phyloP scores from a whole-genome alignment of 352 stramenopile genomes.

The Globisporangium paddicum region DNA sequence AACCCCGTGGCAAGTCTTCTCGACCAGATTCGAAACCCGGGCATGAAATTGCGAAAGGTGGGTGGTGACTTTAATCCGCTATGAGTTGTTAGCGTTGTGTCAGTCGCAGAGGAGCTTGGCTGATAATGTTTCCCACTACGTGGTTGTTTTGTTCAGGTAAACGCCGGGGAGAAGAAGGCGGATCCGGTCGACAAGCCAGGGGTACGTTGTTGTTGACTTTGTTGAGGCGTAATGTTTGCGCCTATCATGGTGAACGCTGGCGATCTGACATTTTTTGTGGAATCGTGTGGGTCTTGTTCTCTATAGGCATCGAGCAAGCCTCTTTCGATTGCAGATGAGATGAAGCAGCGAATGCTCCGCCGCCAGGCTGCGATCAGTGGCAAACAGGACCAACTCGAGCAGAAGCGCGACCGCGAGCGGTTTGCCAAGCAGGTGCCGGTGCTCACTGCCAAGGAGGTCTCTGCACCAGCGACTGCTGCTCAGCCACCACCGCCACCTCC shows the following conservation, averaged over 20 bases:
- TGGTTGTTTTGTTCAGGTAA: slow-evolving; percentile 18
- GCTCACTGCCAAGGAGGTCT: slow-evolving; percentile 77
- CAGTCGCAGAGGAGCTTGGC: not conserved
- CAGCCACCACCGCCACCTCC: slow-evolving; percentile 32
- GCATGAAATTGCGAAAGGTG: slow-evolving; percentile 50
- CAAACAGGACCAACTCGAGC: slow-evolving; percentile 80
- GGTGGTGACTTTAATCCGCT: not conserved
- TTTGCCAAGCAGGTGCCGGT: slow-evolving; percentile 68
- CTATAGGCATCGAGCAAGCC: slow-evolving; percentile 29
- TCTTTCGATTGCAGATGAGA: slow-evolving; percentile 74
- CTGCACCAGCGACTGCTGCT: slow-evolving; percentile 10
- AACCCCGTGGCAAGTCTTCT: slow-evolving; percentile 39
- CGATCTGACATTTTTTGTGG: too few species aligned
- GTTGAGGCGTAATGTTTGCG: too few species aligned
- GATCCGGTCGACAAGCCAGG: slow-evolving; percentile 27
- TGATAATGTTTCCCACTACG: not conserved
- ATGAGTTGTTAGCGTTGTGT: not conserved
- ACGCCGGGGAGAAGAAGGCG: slow-evolving; percentile 24
- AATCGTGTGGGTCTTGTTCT: not conserved
- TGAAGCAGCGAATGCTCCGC: slow-evolving; percentile 77
- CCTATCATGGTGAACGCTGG: not conserved
- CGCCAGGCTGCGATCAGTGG: slow-evolving; percentile 76
- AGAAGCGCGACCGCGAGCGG: slow-evolving; percentile 67
- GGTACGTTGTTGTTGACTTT: slow-evolving; percentile 13
- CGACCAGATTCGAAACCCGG: slow-evolving; percentile 60